Base-by-base conservation (phyloP, 1,139 yeast genomes). In the Candida freyschussii region DNA sequence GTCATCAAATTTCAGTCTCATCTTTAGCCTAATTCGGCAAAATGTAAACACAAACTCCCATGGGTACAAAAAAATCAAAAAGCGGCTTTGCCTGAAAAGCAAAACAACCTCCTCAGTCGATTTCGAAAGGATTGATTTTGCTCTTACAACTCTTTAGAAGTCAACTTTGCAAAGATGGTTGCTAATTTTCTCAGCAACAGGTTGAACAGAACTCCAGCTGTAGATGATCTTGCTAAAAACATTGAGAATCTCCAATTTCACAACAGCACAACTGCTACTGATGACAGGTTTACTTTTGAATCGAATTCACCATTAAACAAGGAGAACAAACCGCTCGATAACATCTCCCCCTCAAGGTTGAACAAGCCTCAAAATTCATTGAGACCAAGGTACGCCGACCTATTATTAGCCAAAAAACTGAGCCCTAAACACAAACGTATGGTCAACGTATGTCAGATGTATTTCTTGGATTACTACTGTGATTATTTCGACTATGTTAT, bases 401-500 rank as follows among this genome's bases (percentile, higher is more conserved):
- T 18, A 8, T 18, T 11, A n/a, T n/a, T n/a, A n/a, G 13, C n/a
- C 17, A 26, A 34, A 35, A 31, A 23, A 19, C 34, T 41, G 17
- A 35, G 37, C 11, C 35, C 37, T 27, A 86, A 85, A 52, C 86
- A 94, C 7, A 83, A 82, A 55, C 69, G 99, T 40, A 65, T 86
- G 43, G 94, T 93, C 5, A 84, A 87, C 39, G 96, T 91, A 15
- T 64, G 70, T 32, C 83, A 78, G 46, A 67, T 78, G 63, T 83
- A 83, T 62, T 91, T 93, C 52, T 68, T 93, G 43, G 98, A 93
- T 57, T 87, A 89, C 59, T 93, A 93, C 59, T 89, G 96, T 61
- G 98, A 91, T 55, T 79, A 85, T 76, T 83, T 93, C 62, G 95
- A 87, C 56, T 93, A 93, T 54, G 84, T 91, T 16, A 84, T 89